These are phyloP conservation scores for Lodderomyces oxycetoniae DNA, from an alignment of 1,139 yeast genomes.

Conservation along the genomic window DNA sequence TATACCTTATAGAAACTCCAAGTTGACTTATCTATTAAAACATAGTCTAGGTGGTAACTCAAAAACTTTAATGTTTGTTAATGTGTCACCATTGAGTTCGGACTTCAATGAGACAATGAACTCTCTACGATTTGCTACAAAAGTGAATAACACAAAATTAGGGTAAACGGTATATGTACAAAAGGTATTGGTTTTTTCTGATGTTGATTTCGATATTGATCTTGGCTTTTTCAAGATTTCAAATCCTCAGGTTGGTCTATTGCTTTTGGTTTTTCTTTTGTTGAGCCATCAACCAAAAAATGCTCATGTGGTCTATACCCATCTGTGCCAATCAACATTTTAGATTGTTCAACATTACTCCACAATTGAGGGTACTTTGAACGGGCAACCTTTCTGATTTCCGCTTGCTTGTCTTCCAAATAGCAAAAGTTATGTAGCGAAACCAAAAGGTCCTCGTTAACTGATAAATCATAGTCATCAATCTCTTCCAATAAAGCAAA, in stretches of 20 bases:
- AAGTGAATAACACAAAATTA: conserved; percentile 62
- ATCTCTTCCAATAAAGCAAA: conserved; percentile 47
- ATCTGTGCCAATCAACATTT: conserved; percentile 35
- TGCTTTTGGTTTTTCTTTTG: conserved; percentile 5
- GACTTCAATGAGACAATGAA: conserved; percentile 76
- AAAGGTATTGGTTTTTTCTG: conserved; percentile 1
- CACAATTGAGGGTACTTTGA: conserved; percentile 42
- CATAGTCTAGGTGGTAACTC: conserved; percentile 83
- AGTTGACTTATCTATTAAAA: conserved; percentile 76
- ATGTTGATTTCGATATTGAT: too few relatives aligned
- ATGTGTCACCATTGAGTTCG: conserved; percentile 62
- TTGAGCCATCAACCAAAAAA: conserved; percentile 14
- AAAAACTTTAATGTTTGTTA: conserved; percentile 91
- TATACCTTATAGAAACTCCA: conserved; percentile 53
- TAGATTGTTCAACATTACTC: conserved; percentile 37
- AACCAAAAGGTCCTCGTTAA: conserved; percentile 49
- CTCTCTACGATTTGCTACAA: conserved; percentile 84
- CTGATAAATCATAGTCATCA: conserved; percentile 47
- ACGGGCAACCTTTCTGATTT: conserved; percentile 53
- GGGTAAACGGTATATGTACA: conserved; percentile 50
- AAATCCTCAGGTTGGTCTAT: conserved; percentile 2
- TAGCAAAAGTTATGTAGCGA: conserved; percentile 61
- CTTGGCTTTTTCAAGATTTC: too few relatives aligned
- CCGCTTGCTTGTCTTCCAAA: conserved; percentile 41
- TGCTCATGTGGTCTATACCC: conserved; percentile 29